These are phyloP conservation scores for Hypoxylon sp. DNA, from an alignment of 2,329 filamentous ascomycete genomes.

Conservation along the genomic window DNA sequence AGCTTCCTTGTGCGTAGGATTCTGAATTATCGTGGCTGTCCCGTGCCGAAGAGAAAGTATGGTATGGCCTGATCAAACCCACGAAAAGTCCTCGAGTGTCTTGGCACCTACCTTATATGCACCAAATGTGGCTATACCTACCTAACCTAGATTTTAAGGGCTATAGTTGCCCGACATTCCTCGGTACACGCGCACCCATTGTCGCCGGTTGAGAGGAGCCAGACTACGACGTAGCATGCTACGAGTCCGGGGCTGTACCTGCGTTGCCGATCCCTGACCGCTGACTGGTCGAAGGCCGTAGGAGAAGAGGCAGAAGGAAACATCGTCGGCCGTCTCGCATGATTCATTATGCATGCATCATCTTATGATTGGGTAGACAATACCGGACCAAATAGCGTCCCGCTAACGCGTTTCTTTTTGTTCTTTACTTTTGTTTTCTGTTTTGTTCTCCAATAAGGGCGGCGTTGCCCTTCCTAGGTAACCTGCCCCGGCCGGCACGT, in stretches of 20 bases:
- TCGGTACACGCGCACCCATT: slow-evolving; percentile 30
- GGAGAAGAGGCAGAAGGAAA: slow-evolving; percentile 8
- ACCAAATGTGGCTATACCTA: slow-evolving; percentile 13
- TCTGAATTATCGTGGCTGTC: slow-evolving; percentile 1
- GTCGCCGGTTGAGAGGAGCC: slow-evolving; percentile 32
- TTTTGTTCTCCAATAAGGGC: slow-evolving; percentile 11
- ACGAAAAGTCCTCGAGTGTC: slow-evolving; percentile 17
- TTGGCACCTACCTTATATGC: slow-evolving; percentile 34
- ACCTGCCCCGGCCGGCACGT: slow-evolving; percentile 33
- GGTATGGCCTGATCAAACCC: slow-evolving; percentile 22
- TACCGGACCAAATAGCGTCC: slow-evolving; percentile 15
- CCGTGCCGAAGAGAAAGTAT: slow-evolving; percentile 18
- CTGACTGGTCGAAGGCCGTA: slow-evolving; percentile 13
- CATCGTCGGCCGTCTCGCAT: slow-evolving; percentile 19
- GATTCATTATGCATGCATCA: slow-evolving; percentile 22
- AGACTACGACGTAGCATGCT: slow-evolving; percentile 30
- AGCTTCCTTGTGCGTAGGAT: slow-evolving; percentile 2
- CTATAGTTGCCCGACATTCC: slow-evolving; percentile 14
- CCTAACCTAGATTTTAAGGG: background rate
- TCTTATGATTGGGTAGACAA: slow-evolving; percentile 17
- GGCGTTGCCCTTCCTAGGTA: slow-evolving; percentile 34
- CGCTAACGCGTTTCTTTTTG: slow-evolving; percentile 13
- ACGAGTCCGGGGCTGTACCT: slow-evolving; percentile 35
- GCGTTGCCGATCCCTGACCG: slow-evolving; percentile 36
- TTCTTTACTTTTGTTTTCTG: background rate